phyloP scores from a whole-genome alignment of 2,329 filamentous ascomycete species.

The Penicillium sp. region DNA sequence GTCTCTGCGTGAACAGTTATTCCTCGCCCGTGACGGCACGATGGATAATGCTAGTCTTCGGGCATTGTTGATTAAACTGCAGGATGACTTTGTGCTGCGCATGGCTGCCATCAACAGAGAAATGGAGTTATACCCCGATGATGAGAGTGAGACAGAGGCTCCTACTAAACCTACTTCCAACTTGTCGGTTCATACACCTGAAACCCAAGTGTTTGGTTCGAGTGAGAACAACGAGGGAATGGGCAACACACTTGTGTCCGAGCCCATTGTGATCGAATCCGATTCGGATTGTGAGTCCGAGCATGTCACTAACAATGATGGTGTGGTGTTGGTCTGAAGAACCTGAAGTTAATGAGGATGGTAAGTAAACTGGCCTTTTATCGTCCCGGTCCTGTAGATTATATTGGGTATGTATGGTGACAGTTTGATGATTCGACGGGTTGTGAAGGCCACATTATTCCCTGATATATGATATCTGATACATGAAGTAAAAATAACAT shows the following conservation, averaged over 20 bases:
- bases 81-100: slow-evolving; percentile 69
- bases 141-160: slow-evolving; percentile 15
- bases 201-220: neutral
- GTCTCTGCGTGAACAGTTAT: slow-evolving; percentile 68
- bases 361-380: neutral
- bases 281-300: slow-evolving; percentile 2
- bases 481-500: neutral
- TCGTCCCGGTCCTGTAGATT: neutral
- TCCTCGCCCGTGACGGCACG: slow-evolving; percentile 64
- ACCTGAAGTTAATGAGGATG: neutral
- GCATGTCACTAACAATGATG: slow-evolving; percentile 4
- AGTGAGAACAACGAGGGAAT: neutral
- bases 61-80: slow-evolving; percentile 65
- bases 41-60: slow-evolving; percentile 65
- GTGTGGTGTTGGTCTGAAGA: slow-evolving; percentile 8
- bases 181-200: neutral
- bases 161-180: neutral
- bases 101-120: slow-evolving; percentile 66
- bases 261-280: slow-evolving; percentile 7
- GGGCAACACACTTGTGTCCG: neutral
- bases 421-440: neutral
- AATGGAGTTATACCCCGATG: slow-evolving; percentile 15
- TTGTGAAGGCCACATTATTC: neutral
- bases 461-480: neutral
- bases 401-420: neutral